A percentile compares a stretch with the other conserved stretches of the same genome.
These are phyloP conservation scores for Diaporthe longicolla DNA, from an alignment of 2,329 filamentous ascomycete species.

Conservation along the genomic window DNA sequence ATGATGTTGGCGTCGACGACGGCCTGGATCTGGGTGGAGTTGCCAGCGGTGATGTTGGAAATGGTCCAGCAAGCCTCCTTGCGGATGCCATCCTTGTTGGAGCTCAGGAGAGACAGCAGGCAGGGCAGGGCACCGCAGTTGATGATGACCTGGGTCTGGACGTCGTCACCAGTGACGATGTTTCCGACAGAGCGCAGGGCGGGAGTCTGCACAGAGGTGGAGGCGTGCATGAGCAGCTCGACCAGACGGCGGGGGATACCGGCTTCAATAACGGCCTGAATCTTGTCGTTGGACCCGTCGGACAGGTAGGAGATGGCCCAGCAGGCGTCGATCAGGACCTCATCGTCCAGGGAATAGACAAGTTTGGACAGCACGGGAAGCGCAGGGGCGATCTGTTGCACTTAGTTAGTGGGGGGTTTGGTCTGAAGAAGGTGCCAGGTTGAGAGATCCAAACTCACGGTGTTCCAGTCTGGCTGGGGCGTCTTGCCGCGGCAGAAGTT, in stretches of 20 bases:
- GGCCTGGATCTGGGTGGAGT: constrained; percentile 96
- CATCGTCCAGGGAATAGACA: constrained; percentile 97
- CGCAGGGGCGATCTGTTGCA: constrained; percentile 86
- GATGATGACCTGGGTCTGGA: constrained; percentile 99
- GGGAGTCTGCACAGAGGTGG: constrained; percentile 97
- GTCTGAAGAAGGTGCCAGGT: constrained; percentile 1
- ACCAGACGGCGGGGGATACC: constrained; percentile 96
- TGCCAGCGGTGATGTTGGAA: constrained; percentile 98
- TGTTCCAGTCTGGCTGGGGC: constrained; percentile 97
- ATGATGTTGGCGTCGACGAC: constrained; percentile 98
- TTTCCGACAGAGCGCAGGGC: constrained; percentile 97
- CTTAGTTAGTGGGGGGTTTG: constrained; percentile 38
- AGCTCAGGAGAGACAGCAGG: constrained; percentile 93
- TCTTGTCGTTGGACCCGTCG: constrained; percentile 98
- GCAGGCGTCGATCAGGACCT: constrained; percentile 98
- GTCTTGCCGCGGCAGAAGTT: constrained; percentile 99
- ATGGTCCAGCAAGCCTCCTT: constrained; percentile 99
- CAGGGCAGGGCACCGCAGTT: constrained; percentile 96
- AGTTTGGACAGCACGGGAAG: constrained; percentile 96
- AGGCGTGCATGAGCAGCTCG: constrained; percentile 97
- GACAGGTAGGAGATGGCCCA: constrained; percentile 99
- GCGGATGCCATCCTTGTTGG: constrained; percentile 97
- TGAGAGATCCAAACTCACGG: constrained; percentile 70
- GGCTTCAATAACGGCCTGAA: constrained; percentile 98
- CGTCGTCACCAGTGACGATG: constrained; percentile 98